Evolutionary conservation across 306 rosid genomes (phyloP).

Genomic region (Castanea sativa): DNA sequence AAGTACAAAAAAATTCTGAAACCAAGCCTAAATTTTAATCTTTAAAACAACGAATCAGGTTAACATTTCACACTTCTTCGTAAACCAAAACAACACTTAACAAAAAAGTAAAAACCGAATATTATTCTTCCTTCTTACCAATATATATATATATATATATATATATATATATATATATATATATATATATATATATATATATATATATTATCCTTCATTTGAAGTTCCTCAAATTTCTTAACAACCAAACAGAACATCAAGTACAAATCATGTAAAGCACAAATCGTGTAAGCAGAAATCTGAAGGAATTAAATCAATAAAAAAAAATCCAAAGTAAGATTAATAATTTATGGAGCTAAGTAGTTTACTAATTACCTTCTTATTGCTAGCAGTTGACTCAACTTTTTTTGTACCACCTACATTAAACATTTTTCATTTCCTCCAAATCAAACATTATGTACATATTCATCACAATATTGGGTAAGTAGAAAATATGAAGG

Average conservation of each 20-base stretch:
- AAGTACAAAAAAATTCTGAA: not conserved
- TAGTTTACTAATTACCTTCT: slow-evolving; percentile 39
- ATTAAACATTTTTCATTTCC: not conserved
- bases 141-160: no score
- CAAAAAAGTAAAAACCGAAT: not conserved
- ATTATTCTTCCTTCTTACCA: no score
- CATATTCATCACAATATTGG: not conserved
- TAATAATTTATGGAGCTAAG: not conserved
- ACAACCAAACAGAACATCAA: not conserved
- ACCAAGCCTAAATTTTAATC: not conserved
- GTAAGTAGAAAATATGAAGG: not conserved
- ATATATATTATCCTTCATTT: not conserved
- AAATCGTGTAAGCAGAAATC: not conserved
- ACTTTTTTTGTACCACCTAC: slow-evolving; percentile 44
- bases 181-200: no score
- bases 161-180: no score
- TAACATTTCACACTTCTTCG: not conserved
- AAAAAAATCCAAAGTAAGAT: not conserved
- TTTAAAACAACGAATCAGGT: not conserved
- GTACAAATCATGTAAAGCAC: not conserved
- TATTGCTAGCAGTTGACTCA: slow-evolving; percentile 28
- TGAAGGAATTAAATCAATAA: not conserved
- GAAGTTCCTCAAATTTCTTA: not conserved
- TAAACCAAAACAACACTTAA: not conserved
- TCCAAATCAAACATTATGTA: not conserved